These are phyloP conservation scores for Pyrenophora tritici-repentis DNA, from an alignment of 2,329 filamentous ascomycete species.

Conservation along the genomic window DNA sequence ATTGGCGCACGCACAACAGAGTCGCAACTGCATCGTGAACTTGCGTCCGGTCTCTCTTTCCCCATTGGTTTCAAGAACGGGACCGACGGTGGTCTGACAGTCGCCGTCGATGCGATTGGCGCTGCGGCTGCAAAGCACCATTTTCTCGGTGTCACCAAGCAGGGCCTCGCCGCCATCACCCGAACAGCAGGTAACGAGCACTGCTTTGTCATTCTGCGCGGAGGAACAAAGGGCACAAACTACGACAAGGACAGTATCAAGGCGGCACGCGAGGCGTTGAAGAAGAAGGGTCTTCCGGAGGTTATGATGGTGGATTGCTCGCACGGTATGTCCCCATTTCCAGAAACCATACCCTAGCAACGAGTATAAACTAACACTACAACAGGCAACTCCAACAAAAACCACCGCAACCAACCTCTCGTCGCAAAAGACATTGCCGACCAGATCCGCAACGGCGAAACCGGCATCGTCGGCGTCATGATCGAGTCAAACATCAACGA, in stretches of 20 bases:
- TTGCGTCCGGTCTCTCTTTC: slow-evolving; percentile 93
- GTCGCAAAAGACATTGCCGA: slow-evolving; percentile 82
- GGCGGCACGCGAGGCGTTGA: slow-evolving; percentile 75
- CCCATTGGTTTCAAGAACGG: slow-evolving; percentile 99
- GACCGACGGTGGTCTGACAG: slow-evolving; percentile 86
- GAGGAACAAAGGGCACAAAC: slow-evolving; percentile 90
- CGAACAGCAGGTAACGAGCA: slow-evolving; percentile 93
- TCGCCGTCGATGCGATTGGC: slow-evolving; percentile 95
- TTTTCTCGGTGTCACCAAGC: slow-evolving; percentile 98
- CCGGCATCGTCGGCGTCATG: slow-evolving; percentile 93
- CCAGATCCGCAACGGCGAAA: slow-evolving; percentile 86
- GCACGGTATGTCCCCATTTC: slow-evolving; percentile 67
- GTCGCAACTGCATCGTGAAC: slow-evolving; percentile 92
- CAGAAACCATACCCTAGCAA: neutral
- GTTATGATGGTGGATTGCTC: slow-evolving; percentile 99
- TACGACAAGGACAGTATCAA: slow-evolving; percentile 86
- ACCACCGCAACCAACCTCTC: slow-evolving; percentile 96
- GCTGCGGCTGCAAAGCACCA: slow-evolving; percentile 81
- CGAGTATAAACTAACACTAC: neutral
- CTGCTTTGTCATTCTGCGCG: slow-evolving; percentile 94
- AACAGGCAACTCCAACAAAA: slow-evolving; percentile 90
- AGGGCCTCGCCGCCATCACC: slow-evolving; percentile 92
- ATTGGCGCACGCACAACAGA: slow-evolving; percentile 97
- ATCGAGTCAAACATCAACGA: slow-evolving; percentile 98
- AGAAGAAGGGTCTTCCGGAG: slow-evolving; percentile 81